Evolutionary conservation across 2,329 filamentous ascomycete genomes (phyloP).

Genomic region (Raffaelea deltoideospora): DNA sequence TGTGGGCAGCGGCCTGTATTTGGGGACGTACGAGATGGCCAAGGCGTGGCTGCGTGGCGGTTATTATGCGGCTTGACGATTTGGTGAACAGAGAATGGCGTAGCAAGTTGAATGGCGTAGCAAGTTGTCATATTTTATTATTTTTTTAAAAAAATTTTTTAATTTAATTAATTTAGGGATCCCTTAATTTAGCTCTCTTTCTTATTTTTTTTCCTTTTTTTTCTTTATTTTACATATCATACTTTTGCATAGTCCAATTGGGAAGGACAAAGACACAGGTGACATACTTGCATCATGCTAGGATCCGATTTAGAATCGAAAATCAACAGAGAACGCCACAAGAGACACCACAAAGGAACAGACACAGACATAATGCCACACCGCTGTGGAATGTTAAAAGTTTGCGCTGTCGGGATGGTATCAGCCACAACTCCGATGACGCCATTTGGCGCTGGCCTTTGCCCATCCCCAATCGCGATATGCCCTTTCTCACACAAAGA

Average conservation of each 20-base stretch:
- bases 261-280: no score
- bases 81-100: neutral
- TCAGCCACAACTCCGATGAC: slow-evolving; percentile 14
- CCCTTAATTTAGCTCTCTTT: no score
- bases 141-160: neutral
- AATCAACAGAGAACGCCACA: neutral
- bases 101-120: no score
- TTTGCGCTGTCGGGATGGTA: slow-evolving; percentile 11
- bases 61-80: neutral
- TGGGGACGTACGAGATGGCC: slow-evolving; percentile 74
- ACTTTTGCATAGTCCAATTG: no score
- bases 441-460: slow-evolving; percentile 11
- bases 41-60: slow-evolving; percentile 42
- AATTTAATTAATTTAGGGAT: neutral
- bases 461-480: no score
- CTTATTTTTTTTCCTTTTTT: no score
- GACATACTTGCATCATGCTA: no score
- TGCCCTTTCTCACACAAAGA: neutral
- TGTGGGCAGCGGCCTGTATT: slow-evolving; percentile 66
- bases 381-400: neutral
- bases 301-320: neutral
- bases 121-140: neutral
- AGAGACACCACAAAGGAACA: neutral
- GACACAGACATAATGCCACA: neutral
- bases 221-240: no score